Evolutionary conservation across 1,284 basidiomycete species (phyloP).

Genomic region (Flammula alnicola): DNA sequence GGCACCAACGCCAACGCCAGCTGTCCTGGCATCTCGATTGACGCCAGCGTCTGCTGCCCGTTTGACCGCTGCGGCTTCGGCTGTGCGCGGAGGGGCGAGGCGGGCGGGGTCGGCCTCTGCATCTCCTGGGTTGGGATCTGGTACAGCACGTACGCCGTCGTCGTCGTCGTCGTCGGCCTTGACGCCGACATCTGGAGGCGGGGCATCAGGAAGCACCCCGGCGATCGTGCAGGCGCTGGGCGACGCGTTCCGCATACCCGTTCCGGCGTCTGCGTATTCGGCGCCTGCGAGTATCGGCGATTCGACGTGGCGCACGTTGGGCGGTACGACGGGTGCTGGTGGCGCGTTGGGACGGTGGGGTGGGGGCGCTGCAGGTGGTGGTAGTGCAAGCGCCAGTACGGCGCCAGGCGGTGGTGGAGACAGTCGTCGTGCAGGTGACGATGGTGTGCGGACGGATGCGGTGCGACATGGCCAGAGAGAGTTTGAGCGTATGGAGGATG

Average conservation of each 20-base stretch:
- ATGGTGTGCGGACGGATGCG: slow-evolving; percentile 1
- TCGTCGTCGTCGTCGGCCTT: neutral
- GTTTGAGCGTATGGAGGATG: slow-evolving; percentile 29
- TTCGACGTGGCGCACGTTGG: slow-evolving; percentile 41
- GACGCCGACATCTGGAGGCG: neutral
- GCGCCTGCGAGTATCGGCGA: slow-evolving; percentile 43
- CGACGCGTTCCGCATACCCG: slow-evolving; percentile 57
- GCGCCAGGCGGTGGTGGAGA: neutral
- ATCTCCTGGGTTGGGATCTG: too few relatives aligned
- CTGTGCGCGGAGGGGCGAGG: neutral
- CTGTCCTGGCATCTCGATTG: neutral
- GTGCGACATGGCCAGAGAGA: slow-evolving; percentile 10
- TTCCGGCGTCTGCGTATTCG: slow-evolving; percentile 30
- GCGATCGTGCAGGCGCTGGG: slow-evolving; percentile 54
- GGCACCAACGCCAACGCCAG: neutral
- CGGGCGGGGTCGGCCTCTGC: neutral
- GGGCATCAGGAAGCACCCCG: slow-evolving; percentile 7
- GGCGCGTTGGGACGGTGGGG: neutral
- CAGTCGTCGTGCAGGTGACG: too few relatives aligned
- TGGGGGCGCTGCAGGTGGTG: neutral
- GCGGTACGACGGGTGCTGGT: slow-evolving; percentile 5
- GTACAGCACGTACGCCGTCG: too few relatives aligned
- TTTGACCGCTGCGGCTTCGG: neutral
- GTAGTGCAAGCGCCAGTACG: neutral
- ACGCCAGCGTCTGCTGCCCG: slow-evolving; percentile 6